Conservation (phyloP, 495 filamentous ascomycete species). For the Cudoniella acicularis region DNA sequence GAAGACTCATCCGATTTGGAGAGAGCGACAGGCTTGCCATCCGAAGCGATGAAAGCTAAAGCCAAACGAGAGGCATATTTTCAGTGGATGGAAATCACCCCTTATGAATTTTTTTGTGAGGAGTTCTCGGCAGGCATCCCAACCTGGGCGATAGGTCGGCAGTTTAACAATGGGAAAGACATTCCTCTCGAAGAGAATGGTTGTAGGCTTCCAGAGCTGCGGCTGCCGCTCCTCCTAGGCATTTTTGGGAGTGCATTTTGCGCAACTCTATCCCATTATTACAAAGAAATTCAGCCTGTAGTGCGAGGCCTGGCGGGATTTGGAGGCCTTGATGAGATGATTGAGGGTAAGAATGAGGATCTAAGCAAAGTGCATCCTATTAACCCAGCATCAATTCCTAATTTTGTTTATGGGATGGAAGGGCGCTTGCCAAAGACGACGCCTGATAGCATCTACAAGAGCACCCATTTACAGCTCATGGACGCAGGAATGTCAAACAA, state of each 20-base stretch:
- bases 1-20: conserved; percentile 41
- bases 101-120: conserved; percentile 95
- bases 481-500: conserved; percentile 99
- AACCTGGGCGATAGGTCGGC: conserved; percentile 85
- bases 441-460: conserved; percentile 67
- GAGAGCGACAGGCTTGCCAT: conserved; percentile 28
- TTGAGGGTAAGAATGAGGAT: conserved; percentile 76
- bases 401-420: conserved; percentile 78
- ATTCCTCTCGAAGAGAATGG: conserved; percentile 51
- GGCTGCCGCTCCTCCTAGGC: conserved; percentile 78
- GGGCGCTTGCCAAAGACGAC: conserved; percentile 66
- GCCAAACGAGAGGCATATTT: conserved; percentile 83
- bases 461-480: conserved; percentile 78
- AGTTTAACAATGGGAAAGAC: conserved; percentile 68
- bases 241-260: conserved; percentile 96
- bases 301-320: conserved; percentile 72
- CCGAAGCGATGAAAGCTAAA: conserved; percentile 53
- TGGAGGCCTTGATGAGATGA: conserved; percentile 74
- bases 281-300: conserved; percentile 82
- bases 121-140: conserved; percentile 86
- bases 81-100: conserved; percentile 96
- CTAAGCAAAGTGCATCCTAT: conserved; percentile 89
- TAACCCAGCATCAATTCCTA: conserved; percentile 82
- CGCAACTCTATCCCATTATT: conserved; percentile 91
- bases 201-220: conserved; percentile 71